Evolutionary conservation across 2,329 filamentous ascomycete species (phyloP), one percentile per base, ranked within the genome.

Genomic region (Phaeosphaeriaceae sp.): DNA sequence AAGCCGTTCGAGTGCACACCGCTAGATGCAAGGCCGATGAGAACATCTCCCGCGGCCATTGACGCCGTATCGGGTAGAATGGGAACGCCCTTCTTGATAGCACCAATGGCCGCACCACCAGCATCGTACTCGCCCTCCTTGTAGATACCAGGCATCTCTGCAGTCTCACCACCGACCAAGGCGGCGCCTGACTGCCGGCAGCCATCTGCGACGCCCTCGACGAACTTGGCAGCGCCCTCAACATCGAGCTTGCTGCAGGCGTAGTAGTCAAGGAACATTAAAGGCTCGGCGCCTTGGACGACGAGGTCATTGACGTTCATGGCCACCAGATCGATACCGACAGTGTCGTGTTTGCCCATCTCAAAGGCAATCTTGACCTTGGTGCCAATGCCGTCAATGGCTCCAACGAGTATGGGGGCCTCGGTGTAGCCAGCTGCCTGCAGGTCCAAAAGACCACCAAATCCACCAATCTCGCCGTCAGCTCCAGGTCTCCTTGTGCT

Each of bases 281-380:
- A 85, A 1, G 95, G 94, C 68, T 95, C 92, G 13, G 95, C 95
- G 55, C 95, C 95, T 81, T 98, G 94, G 9, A 98, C 95, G 52
- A 99, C 90, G 0, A 99, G 85, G 74, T 99, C 95, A 78, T 99
- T 99, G 75, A 98, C 95, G 78, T 97, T 98, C 94, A 98, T 98
- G 67, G 95, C 95, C 3, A 99, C 95, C 35, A 99, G 86, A 76
- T 99, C 95, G 69, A 99, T 93, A 60, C 95, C 95, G 11, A 99
- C 94, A 2, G 94, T 97, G 78, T 94, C 89, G 80, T 97, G 95
- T 80, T 96, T 93, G 69, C 89, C 86, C 82, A 96, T 91, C 13
- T 89, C 87, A 76, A 97, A 94, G 0, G 95, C 95, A 72, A 99
- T 92, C 85, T 96, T 96, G 70, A 98, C 89, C 83, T 98, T 98